Conservation (phyloP, 108 stramenopile genomes). For the Ochromonas danica region DNA sequence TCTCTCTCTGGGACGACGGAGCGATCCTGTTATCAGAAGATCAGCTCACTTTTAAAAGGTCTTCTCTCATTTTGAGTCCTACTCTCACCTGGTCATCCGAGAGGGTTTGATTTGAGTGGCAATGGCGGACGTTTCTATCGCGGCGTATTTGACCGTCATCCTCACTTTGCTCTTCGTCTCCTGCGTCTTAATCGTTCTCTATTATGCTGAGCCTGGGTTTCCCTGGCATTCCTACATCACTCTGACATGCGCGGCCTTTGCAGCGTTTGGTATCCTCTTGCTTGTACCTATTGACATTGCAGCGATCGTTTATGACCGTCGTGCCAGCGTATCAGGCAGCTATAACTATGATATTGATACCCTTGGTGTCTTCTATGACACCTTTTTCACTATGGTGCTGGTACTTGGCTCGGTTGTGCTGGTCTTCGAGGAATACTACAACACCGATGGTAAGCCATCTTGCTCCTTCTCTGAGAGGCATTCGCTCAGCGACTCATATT, state of each 20-base stretch:
- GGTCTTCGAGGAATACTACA: conserved; percentile 19
- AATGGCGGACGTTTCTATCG: neutral
- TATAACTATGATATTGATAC: neutral
- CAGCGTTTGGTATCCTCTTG: conserved; percentile 21
- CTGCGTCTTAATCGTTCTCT: neutral
- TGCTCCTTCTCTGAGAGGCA: neutral
- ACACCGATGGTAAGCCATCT: conserved; percentile 2
- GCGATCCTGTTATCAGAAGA: too few species aligned
- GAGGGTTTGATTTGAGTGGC: neutral
- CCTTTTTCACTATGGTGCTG: conserved; percentile 1
- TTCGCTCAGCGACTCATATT: conserved; percentile 9
- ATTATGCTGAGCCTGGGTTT: conserved; percentile 24
- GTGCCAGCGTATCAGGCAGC: neutral
- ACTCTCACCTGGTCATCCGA: neutral
- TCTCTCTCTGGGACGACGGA: too few species aligned
- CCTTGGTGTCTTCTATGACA: neutral
- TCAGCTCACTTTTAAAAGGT: too few species aligned
- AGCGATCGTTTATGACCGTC: conserved; percentile 6
- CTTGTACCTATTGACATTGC: conserved; percentile 24
- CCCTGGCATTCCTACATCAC: conserved; percentile 19
- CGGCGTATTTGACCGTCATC: neutral
- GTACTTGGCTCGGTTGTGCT: neutral
- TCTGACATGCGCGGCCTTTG: neutral
- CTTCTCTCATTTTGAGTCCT: neutral
- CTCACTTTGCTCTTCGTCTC: neutral